phyloP scores from a whole-genome alignment of 73 alveolate genomes.

The Tetrahymena malaccensis region DNA sequence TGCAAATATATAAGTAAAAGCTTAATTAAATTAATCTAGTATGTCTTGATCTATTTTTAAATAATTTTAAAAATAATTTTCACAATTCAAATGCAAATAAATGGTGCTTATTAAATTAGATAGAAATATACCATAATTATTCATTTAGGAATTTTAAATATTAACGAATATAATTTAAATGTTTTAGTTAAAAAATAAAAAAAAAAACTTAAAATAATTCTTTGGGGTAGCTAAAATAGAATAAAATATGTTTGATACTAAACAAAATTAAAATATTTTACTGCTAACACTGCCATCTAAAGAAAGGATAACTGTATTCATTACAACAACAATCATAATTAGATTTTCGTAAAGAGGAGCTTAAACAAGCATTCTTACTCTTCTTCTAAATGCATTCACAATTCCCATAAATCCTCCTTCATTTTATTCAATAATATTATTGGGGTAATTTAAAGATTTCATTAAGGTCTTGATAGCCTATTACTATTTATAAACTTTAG shows the following conservation, averaged over 20 bases:
- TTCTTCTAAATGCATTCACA: not conserved
- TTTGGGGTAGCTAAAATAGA: not conserved
- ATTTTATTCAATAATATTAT: not conserved
- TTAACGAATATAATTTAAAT: not conserved
- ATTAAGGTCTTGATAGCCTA: not conserved
- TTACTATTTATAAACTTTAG: not conserved
- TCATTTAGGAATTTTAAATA: not conserved
- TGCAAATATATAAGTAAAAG: conserved; percentile 61
- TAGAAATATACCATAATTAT: not conserved
- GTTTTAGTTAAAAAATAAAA: too few relatives aligned
- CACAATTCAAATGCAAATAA: too few relatives aligned
- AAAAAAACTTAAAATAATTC: not conserved
- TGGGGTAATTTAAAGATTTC: not conserved
- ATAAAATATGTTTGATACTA: not conserved
- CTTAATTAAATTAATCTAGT: conserved; percentile 48
- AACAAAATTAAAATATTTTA: not conserved
- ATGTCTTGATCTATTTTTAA: conserved; percentile 41
- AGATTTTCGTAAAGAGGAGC: not conserved
- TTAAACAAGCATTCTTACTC: not conserved
- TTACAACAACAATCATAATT: conserved; percentile 55
- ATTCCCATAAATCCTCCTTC: conserved; percentile 27
- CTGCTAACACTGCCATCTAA: conserved; percentile 61
- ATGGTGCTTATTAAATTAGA: too few relatives aligned
- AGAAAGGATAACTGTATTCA: conserved; percentile 65
- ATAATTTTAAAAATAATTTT: too few relatives aligned